Base-by-base conservation (phyloP, 148 eudicot genomes). In the Chenopodium berlandieri region DNA sequence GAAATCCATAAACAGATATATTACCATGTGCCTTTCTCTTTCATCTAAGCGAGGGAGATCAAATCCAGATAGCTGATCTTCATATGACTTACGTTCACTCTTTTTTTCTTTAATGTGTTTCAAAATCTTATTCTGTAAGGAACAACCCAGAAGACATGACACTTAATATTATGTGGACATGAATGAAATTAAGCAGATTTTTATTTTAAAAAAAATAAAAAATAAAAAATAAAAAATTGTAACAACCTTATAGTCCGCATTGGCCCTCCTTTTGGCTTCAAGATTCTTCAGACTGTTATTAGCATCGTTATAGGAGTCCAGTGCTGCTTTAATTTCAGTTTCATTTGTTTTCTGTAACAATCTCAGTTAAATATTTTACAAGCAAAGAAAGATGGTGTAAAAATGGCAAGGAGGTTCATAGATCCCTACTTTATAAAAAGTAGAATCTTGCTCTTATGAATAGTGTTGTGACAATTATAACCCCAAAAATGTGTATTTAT, bases 21-120 rank as follows among this genome's bases (percentile, higher is more conserved):
- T 71, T 87, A 96, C 99, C 92, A 86, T 68, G 52, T 84, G 86
- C 84, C 78, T 92, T 75, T 94, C 99, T 79, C 77, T 90, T 85
- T 90, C 95, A 78, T 96, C 98, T 80, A 96, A 44, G 46, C 56
- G 82, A 27, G 89, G 37, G 14, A 91, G 75, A 86, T 96, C 82
- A 71, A 87, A 73, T 73, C 82, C 79, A 77, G 92, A 88, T 77
- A 93, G 75, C 54, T 88, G 77, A 71, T 22, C 74, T 81, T 96
- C 99, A 77, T 83, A 84, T 25, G 79, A 44, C 75, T 91, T 94
- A 46, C 93, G 89, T 68, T 92, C 93, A 5, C 13, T 80, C 82
- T 92, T 85, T 87, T 88, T 89, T 83, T 89, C 92, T 83, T 85
- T 75, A 62, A 89, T 88, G 77, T 88, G 90, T 74, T 75, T 88